Evolutionary conservation across 805 yeast species (phyloP), one percentile per base, ranked within the genome.

Genomic region (Yarrowia porcina): DNA sequence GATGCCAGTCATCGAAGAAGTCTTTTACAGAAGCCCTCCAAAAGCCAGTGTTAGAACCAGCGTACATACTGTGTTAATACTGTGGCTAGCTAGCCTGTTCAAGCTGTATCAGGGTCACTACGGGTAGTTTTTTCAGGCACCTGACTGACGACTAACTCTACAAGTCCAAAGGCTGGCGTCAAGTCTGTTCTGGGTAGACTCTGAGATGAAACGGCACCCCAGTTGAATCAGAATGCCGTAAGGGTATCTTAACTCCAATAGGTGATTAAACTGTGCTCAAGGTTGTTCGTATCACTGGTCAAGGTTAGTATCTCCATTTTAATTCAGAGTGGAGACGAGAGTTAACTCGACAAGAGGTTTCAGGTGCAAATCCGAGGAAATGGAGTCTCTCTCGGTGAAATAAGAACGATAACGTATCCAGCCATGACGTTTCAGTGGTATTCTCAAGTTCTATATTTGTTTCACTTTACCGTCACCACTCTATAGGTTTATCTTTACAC

Each of bases 291-390:
- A 45, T 45, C 18, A 17, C 18, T n/a, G 7, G 2, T 10, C 8
- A 45, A 45, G 52, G 52, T 45, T 45, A 45, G 52, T 45, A 45
- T 45, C 36, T 45, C 52, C 52, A 18, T 45, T 13, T 45, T 45
- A 45, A 30, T 28, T 45, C 52, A 45, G 18, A 45, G 52, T 30
- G 52, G 52, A 45, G 52, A 28, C 28, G 36, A 45, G 36, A 28
- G 36, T 45, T 27, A 12, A 17, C 35, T 42, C 32, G 28, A 11
- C 17, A 13, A n/a, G 32, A 42, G 20, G 3, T 15, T 15, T 25
- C n/a, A 30, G 27, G n/a, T 27, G 33, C 50, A 45, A 28, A 13
- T 45, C 52, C 52, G 52, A 30, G n/a, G 52, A 45, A 45, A 28
- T 30, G 35, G 52, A 30, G 52, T 6, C 25, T 27, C 49, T 42